phyloP scores from a whole-genome alignment of 108 stramenopile species.

The Nitzschia palea region DNA sequence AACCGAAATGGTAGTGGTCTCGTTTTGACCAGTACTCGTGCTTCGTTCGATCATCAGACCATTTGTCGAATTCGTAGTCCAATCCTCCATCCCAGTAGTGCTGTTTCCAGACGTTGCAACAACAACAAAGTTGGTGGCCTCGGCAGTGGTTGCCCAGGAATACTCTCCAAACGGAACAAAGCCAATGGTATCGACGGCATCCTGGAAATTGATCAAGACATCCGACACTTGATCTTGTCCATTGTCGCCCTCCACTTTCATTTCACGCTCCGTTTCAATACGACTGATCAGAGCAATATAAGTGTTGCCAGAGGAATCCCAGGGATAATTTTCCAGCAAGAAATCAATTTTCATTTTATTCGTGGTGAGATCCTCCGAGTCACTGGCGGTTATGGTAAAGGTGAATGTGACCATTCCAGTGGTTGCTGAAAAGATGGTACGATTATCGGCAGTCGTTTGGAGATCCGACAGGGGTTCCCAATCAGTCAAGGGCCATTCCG shows the following conservation, averaged over 20 bases:
- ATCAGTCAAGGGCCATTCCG: neutral
- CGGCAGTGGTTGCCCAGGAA: conserved; percentile 22
- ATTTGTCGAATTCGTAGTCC: no score
- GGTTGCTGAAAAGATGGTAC: neutral
- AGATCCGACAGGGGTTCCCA: neutral
- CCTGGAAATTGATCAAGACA: neutral
- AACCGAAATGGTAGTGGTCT: conserved; percentile 19
- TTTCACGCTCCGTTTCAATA: conserved; percentile 2
- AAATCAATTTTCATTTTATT: conserved; percentile 45
- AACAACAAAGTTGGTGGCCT: neutral
- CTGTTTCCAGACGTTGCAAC: no score
- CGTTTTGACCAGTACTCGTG: no score
- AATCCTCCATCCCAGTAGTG: neutral
- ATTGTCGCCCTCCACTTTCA: conserved; percentile 17
- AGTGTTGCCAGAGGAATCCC: conserved; percentile 10
- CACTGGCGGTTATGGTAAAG: conserved; percentile 21
- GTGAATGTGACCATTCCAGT: conserved; percentile 3
- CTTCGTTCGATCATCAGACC: no score
- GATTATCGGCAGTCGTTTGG: neutral
- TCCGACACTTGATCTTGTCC: neutral
- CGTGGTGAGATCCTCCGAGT: conserved; percentile 9
- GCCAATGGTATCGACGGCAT: neutral
- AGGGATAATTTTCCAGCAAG: conserved; percentile 22
- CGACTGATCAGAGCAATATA: conserved; percentile 17
- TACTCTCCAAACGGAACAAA: conserved; percentile 27